Conservation (phyloP, 2,329 filamentous ascomycete species). For the Hypocreales sp. region DNA sequence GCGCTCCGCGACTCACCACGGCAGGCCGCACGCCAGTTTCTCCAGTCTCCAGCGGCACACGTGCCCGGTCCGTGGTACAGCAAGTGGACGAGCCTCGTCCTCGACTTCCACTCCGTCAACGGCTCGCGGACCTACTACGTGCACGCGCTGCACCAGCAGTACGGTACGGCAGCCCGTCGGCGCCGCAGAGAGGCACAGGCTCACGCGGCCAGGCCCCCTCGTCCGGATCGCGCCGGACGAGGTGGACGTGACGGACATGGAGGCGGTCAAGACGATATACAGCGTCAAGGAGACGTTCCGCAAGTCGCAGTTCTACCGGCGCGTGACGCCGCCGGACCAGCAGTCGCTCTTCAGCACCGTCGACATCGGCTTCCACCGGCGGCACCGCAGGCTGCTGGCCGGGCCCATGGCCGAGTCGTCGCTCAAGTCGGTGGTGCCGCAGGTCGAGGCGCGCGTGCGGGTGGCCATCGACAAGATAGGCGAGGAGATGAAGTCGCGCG, state of each 20-base stretch:
- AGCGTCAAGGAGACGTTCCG: constrained; percentile 9
- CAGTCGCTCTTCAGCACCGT: constrained; percentile 21
- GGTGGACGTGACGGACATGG: constrained; percentile 8
- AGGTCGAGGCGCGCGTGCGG: constrained; percentile 19
- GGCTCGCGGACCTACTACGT: constrained; percentile 6
- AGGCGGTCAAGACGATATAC: constrained; percentile 16
- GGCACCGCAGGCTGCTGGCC: constrained; percentile 25
- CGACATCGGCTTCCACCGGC: constrained; percentile 21
- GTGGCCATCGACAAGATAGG: constrained; percentile 26
- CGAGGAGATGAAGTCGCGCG: constrained; percentile 21
- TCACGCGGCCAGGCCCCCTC: constrained; percentile 8
- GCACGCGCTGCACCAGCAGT: constrained; percentile 9
- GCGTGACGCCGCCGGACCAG: constrained; percentile 5
- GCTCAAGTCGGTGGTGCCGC: constrained; percentile 13
- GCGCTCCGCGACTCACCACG: no score
- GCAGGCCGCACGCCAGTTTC: no score
- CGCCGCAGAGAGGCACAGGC: no score
- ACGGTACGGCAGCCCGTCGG: no score
- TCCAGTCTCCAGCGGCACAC: no score
- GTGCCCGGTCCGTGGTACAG: constrained; percentile 12
- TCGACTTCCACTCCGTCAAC: constrained; percentile 6
- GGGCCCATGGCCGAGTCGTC: constrained; percentile 20
- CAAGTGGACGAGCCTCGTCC: constrained; percentile 7
- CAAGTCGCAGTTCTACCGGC: constrained; percentile 10
- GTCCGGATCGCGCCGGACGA: constrained; percentile 11